Conservation (phyloP, 2,329 filamentous ascomycete genomes). For the Endoconidiophora laricicola region DNA sequence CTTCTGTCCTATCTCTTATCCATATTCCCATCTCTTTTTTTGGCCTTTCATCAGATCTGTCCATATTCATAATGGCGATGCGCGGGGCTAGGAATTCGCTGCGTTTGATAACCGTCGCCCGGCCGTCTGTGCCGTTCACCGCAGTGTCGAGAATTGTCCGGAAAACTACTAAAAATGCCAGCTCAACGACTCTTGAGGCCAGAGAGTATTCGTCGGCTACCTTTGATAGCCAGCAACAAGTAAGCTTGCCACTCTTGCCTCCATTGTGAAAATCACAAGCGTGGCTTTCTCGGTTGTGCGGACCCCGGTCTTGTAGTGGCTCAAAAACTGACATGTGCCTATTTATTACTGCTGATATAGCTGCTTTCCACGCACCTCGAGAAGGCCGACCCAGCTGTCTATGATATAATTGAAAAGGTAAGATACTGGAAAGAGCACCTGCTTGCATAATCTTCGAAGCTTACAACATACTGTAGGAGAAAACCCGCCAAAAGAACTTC, state of each 20-base stretch:
- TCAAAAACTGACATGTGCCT: constrained; percentile 6
- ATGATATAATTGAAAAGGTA: constrained; percentile 81
- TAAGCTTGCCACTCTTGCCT: constrained; percentile 16
- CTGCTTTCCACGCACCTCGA: constrained; percentile 64
- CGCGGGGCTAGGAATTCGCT: constrained; percentile 14
- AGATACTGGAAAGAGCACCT: constrained; percentile 14
- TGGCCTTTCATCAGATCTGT: constrained; percentile 6
- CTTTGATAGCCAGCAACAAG: constrained; percentile 43
- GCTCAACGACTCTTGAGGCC: neutral
- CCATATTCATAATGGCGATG: constrained; percentile 4
- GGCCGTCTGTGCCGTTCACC: constrained; percentile 1
- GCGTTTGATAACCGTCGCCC: constrained; percentile 9
- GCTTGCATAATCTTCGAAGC: neutral
- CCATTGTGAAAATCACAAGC: no score
- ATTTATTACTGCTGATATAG: constrained; percentile 27
- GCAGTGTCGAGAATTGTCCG: neutral
- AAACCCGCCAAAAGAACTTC: constrained; percentile 90
- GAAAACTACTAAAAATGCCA: neutral
- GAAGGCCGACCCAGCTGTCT: constrained; percentile 74
- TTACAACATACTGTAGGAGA: constrained; percentile 46
- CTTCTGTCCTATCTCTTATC: neutral
- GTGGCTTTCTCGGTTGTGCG: no score
- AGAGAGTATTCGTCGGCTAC: constrained; percentile 27
- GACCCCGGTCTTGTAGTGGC: no score
- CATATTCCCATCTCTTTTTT: neutral